Evolutionary conservation across 192 early-diverging fungal species (phyloP).

Genomic region (Entophlyctis luteolus): DNA sequence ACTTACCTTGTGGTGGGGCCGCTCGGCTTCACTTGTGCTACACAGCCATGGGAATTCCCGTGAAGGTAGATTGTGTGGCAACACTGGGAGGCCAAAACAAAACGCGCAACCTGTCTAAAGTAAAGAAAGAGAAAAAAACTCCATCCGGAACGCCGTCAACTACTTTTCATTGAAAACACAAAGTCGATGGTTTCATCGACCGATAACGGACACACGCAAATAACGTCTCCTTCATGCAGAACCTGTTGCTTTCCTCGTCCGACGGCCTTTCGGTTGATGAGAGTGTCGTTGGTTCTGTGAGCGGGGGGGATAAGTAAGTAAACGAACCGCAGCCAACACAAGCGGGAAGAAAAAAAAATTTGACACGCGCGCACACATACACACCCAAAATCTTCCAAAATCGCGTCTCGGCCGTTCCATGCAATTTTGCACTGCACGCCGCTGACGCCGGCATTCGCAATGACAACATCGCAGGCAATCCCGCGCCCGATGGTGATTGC

Average conservation of each 20-base stretch:
- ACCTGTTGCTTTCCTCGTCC: neutral
- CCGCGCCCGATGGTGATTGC: conserved; percentile 26
- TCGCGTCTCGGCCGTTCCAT: neutral
- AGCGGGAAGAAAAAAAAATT: neutral
- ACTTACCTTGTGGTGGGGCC: too few species aligned
- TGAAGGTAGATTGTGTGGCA: too few species aligned
- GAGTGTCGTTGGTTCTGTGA: conserved; percentile 35
- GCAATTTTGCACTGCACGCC: conserved; percentile 22
- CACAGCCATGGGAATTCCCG: too few species aligned
- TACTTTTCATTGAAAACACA: too few species aligned
- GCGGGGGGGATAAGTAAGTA: neutral
- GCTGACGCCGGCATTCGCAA: conserved; percentile 18
- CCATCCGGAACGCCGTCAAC: too few species aligned
- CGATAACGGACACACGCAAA: neutral
- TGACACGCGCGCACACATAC: neutral
- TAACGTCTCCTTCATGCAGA: neutral
- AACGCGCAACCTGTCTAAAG: too few species aligned
- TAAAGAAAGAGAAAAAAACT: too few species aligned
- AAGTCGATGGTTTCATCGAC: too few species aligned
- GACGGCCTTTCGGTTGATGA: conserved; percentile 12
- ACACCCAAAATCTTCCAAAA: conserved; percentile 12
- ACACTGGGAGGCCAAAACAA: too few species aligned
- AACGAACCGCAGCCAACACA: too few species aligned
- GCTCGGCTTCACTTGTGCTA: too few species aligned
- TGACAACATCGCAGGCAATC: conserved; percentile 16